Evolutionary conservation across 2,329 filamentous ascomycete genomes (phyloP).

Genomic region (Fusarium sp.): DNA sequence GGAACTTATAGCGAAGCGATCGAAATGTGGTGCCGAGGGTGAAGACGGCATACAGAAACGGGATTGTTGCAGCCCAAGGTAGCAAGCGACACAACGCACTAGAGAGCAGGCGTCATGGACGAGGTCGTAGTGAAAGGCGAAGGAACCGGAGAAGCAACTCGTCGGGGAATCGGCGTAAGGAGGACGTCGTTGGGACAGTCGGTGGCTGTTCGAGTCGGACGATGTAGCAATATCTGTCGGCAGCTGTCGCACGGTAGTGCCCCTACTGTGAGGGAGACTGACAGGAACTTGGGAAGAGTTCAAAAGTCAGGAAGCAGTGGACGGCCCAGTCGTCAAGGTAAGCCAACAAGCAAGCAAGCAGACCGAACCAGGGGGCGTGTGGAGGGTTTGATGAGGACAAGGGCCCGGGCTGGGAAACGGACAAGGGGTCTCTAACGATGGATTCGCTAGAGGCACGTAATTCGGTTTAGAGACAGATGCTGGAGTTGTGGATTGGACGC

Average conservation of each 20-base stretch:
- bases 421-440: conserved; percentile 41
- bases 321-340: conserved; percentile 32
- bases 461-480: conserved; percentile 22
- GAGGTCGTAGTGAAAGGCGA: conserved; percentile 25
- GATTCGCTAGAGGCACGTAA: conserved; percentile 43
- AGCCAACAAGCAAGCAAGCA: conserved; percentile 34
- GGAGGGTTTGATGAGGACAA: conserved; percentile 51
- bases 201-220: conserved; percentile 27
- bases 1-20: conserved; percentile 26
- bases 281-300: conserved; percentile 36
- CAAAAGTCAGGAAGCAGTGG: conserved; percentile 38
- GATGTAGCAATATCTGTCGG: conserved; percentile 36
- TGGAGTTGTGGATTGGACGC: conserved; percentile 23
- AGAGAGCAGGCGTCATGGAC: conserved; percentile 48
- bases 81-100: conserved; percentile 44
- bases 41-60: conserved; percentile 41
- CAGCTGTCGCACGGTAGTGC: conserved; percentile 39
- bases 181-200: conserved; percentile 34
- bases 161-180: conserved; percentile 29
- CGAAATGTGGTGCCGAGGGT: conserved; percentile 29
- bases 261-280: conserved; percentile 42
- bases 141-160: conserved; percentile 26
- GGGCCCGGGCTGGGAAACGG: conserved; percentile 43
- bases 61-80: conserved; percentile 38
- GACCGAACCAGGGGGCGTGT: conserved; percentile 47